These are phyloP conservation scores for Hymenotorrendiella dingleyae DNA, from an alignment of 2,329 filamentous ascomycete species.

Conservation along the genomic window DNA sequence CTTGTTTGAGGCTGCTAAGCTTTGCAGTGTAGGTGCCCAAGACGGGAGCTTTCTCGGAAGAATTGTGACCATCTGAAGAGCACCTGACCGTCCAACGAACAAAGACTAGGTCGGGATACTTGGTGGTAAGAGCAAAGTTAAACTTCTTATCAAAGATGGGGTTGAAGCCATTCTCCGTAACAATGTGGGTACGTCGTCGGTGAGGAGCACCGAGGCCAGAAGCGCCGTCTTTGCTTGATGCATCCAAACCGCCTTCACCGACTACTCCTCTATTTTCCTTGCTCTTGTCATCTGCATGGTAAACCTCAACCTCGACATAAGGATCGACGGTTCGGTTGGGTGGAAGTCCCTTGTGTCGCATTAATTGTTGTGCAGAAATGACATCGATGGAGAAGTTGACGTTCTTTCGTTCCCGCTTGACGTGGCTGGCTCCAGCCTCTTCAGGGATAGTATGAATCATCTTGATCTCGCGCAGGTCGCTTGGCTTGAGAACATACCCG, in stretches of 20 bases:
- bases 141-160: constrained; percentile 78
- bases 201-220: constrained; percentile 67
- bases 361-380: constrained; percentile 91
- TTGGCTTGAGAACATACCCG: constrained; percentile 91
- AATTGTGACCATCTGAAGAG: constrained; percentile 67
- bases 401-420: constrained; percentile 72
- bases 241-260: constrained; percentile 60
- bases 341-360: constrained; percentile 66
- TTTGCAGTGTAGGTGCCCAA: constrained; percentile 92
- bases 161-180: constrained; percentile 88
- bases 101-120: constrained; percentile 88
- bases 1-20: constrained; percentile 80
- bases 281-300: constrained; percentile 86
- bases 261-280: constrained; percentile 73
- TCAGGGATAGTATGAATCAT: constrained; percentile 46
- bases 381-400: constrained; percentile 83
- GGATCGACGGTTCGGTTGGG: constrained; percentile 76
- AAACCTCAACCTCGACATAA: constrained; percentile 91
- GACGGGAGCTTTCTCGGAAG: constrained; percentile 56
- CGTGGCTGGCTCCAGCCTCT: constrained; percentile 45
- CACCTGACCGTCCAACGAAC: constrained; percentile 90
- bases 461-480: constrained; percentile 70
- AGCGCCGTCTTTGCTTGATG: constrained; percentile 56
- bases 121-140: constrained; percentile 80
- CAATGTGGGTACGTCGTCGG: constrained; percentile 72